Evolutionary conservation across 352 stramenopile species (phyloP).

Genomic region (Phytophthora pini): DNA sequence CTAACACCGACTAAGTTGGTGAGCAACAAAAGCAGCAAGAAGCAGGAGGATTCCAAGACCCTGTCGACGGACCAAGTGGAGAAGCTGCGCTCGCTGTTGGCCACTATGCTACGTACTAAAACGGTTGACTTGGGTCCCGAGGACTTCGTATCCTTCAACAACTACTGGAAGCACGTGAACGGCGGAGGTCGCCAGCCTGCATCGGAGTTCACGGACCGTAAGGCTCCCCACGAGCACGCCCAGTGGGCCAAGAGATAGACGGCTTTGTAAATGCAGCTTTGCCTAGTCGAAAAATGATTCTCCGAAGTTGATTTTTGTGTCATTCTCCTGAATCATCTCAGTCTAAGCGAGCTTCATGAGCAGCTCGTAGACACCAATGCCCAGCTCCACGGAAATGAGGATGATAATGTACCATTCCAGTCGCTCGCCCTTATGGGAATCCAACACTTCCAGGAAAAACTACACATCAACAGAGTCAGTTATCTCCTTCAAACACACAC

Average conservation of each 20-base stretch:
- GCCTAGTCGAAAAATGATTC: slow-evolving; percentile 20
- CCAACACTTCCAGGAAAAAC: slow-evolving; percentile 98
- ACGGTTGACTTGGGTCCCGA: slow-evolving; percentile 66
- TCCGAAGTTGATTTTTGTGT: slow-evolving; percentile 2
- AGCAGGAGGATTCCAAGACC: slow-evolving; percentile 35
- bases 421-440: slow-evolving; percentile 93
- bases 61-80: slow-evolving; percentile 64
- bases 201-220: slow-evolving; percentile 81
- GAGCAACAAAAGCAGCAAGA: slow-evolving; percentile 34
- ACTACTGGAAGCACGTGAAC: slow-evolving; percentile 85
- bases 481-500: slow-evolving; percentile 4
- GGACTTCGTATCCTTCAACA: slow-evolving; percentile 85
- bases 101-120: slow-evolving; percentile 84
- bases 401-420: slow-evolving; percentile 99
- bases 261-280: background rate
- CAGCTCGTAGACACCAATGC: slow-evolving; percentile 89
- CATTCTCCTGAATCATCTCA: slow-evolving; percentile 15
- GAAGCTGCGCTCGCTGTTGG: slow-evolving; percentile 66
- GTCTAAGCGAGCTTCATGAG: slow-evolving; percentile 73
- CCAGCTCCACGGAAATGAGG: slow-evolving; percentile 95
- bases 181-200: slow-evolving; percentile 69
- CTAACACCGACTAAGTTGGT: slow-evolving; percentile 29
- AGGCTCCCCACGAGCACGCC: slow-evolving; percentile 86
- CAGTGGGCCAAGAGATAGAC: slow-evolving; percentile 72
- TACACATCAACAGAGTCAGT: slow-evolving; percentile 33